Evolutionary conservation across 2,329 filamentous ascomycete genomes (phyloP), one percentile per base, ranked within the genome.

Genomic region (Lanzia echinophila): DNA sequence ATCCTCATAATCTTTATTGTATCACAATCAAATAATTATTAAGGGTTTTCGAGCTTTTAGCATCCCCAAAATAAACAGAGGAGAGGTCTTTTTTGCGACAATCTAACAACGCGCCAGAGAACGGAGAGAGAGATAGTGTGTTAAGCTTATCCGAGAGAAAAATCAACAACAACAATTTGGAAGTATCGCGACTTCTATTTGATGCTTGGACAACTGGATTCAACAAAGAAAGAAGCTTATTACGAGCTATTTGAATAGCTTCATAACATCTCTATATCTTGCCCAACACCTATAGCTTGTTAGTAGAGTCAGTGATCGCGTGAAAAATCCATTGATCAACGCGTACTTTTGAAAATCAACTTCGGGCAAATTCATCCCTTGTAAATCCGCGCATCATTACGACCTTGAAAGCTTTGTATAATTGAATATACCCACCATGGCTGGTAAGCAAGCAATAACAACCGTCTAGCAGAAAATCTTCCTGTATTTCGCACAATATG

Each of bases 391-490:
- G 31, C 56, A 44, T 56, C 49, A 55, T 34, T 55, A 58, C 57
- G 60, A 62, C 47, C 48, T 56, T 58, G 65, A 58, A 63, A 60
- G 56, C 57, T 49, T 56, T 43, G 49, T 57, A 58, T 60, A 53
- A 31, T 59, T 60, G 58, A 58, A 52, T 45, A 41, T 38, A 54
- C 19, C 17, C 36, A 63, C 54, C 48, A 83, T 83, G 80, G 73
- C 79, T 70, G 81, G 81, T 84, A 82, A 82, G 80, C 76, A 74
- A 47, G 20, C 48, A 52, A 49, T 62, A 45, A 46, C 45, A 42
- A 47, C 39, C 39, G n/a, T n/a, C n/a, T n/a, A 24, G 19, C 50
- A 48, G 11, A 33, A 10, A 44, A 41, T 24, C 43, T 39, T 49
- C 45, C 24, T 32, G 19, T 47, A 42, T 32, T 15, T 28, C 34